Evolutionary conservation across 352 stramenopile genomes (phyloP).

Genomic region (Phytophthora podocarpi): DNA sequence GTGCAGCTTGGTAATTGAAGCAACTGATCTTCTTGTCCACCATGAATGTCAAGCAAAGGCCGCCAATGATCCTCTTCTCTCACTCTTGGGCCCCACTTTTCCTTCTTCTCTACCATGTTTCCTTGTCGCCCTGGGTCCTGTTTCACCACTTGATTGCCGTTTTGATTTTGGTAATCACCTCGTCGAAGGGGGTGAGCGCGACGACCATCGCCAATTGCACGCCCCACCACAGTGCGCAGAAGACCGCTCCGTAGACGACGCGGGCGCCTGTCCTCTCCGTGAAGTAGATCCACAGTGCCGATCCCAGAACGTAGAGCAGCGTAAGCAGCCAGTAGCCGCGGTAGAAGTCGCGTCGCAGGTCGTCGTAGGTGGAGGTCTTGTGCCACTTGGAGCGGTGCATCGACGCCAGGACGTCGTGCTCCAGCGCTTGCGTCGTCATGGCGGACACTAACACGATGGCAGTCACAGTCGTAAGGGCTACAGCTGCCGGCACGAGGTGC

Average conservation of each 20-base stretch:
- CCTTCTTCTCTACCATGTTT: not conserved
- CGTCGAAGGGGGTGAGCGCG: conserved; percentile 63
- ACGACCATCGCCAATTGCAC: conserved; percentile 61
- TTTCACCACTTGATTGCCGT: conserved; percentile 24
- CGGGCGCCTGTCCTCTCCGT: conserved; percentile 56
- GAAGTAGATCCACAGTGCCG: conserved; percentile 63
- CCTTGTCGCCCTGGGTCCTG: not conserved
- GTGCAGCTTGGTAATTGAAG: too few relatives aligned
- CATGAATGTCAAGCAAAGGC: too few relatives aligned
- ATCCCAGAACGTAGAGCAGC: conserved; percentile 41
- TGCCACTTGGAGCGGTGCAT: conserved; percentile 59
- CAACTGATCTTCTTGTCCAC: too few relatives aligned
- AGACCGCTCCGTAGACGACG: conserved; percentile 53
- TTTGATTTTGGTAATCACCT: conserved; percentile 46
- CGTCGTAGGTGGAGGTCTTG: conserved; percentile 34
- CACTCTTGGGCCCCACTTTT: too few relatives aligned
- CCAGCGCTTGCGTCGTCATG: conserved; percentile 74
- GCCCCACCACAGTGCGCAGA: conserved; percentile 58
- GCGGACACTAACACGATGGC: conserved; percentile 47
- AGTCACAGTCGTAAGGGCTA: conserved; percentile 22
- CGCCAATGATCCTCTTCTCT: not conserved
- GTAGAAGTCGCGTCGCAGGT: conserved; percentile 63
- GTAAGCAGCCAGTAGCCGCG: conserved; percentile 66
- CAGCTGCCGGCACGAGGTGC: conserved; percentile 19
- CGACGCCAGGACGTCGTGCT: conserved; percentile 60